phyloP scores from a whole-genome alignment of 1,139 yeast genomes.

The Tardiomyces depauwii region DNA sequence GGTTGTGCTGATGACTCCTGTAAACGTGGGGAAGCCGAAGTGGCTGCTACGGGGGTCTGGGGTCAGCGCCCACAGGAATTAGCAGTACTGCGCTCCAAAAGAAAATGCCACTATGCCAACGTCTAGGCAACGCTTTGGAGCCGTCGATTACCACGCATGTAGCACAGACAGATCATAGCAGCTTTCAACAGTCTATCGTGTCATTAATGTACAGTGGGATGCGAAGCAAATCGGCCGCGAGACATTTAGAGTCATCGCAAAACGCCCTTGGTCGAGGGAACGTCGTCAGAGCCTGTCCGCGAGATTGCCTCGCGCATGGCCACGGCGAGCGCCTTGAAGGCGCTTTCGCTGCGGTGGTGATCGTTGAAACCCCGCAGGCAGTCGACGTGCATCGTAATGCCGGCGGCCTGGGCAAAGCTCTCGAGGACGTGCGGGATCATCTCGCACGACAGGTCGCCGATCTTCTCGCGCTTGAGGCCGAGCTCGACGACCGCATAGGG shows the following conservation, averaged over 20 bases:
- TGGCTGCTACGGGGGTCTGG: too few species aligned
- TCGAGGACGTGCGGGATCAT: slow-evolving; percentile 96
- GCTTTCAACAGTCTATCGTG: too few species aligned
- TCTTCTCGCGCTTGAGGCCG: slow-evolving; percentile 82
- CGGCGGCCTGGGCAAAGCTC: slow-evolving; percentile 88
- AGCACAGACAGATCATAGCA: too few species aligned
- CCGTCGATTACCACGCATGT: too few species aligned
- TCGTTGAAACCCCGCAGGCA: slow-evolving; percentile 88
- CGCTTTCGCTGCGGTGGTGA: slow-evolving; percentile 93
- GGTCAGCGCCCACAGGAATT: too few species aligned
- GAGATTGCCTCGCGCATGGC: slow-evolving; percentile 84
- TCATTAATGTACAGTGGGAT: background rate
- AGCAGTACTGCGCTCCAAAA: too few species aligned
- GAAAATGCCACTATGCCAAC: too few species aligned
- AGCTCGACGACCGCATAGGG: slow-evolving; percentile 86
- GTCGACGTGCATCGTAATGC: slow-evolving; percentile 86
- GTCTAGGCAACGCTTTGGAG: too few species aligned
- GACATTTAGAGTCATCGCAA: slow-evolving; percentile 31
- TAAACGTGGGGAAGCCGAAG: too few species aligned
- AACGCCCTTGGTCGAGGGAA: slow-evolving; percentile 95
- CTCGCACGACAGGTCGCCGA: slow-evolving; percentile 86
- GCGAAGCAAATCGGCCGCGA: slow-evolving; percentile 15
- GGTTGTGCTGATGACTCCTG: too few species aligned
- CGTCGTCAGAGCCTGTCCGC: slow-evolving; percentile 75
- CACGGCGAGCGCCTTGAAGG: slow-evolving; percentile 89